These are phyloP conservation scores for Podospora appendiculata DNA, from an alignment of 495 filamentous ascomycete species.

Conservation along the genomic window DNA sequence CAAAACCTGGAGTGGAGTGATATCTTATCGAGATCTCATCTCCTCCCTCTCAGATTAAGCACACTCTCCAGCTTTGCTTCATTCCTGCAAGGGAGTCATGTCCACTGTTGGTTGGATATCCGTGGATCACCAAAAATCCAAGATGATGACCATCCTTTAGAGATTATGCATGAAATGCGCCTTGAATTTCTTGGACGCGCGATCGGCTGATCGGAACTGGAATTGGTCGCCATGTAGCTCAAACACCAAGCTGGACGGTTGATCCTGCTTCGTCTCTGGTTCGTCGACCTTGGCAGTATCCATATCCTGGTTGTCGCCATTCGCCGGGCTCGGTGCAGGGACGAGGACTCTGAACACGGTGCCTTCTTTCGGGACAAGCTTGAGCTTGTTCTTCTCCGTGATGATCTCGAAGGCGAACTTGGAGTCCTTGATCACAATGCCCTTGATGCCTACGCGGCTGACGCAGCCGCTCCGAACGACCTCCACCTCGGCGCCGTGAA, in stretches of 20 bases:
- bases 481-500: slow-evolving; percentile 78
- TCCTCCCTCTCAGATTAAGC: too few species aligned
- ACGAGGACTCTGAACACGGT: slow-evolving; percentile 72
- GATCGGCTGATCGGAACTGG: slow-evolving; percentile 69
- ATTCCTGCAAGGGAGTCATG: too few species aligned
- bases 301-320: not conserved
- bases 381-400: slow-evolving; percentile 57
- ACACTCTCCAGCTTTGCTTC: too few species aligned
- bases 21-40: too few species aligned
- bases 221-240: slow-evolving; percentile 88
- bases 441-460: slow-evolving; percentile 70
- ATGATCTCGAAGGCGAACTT: slow-evolving; percentile 82
- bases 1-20: too few species aligned
- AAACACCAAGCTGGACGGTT: slow-evolving; percentile 52
- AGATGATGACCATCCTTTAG: slow-evolving; percentile 21
- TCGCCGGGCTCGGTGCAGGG: slow-evolving; percentile 13
- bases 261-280: slow-evolving; percentile 9
- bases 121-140: too few species aligned
- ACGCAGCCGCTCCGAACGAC: slow-evolving; percentile 76
- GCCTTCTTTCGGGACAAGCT: slow-evolving; percentile 80
- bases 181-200: slow-evolving; percentile 89
- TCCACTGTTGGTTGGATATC: too few species aligned
- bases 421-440: slow-evolving; percentile 83
- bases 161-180: slow-evolving; percentile 60
- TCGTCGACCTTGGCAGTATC: not conserved